These are phyloP conservation scores for Juncus effusus DNA, from an alignment of 176 grass and related monocot species.

Conservation along the genomic window DNA sequence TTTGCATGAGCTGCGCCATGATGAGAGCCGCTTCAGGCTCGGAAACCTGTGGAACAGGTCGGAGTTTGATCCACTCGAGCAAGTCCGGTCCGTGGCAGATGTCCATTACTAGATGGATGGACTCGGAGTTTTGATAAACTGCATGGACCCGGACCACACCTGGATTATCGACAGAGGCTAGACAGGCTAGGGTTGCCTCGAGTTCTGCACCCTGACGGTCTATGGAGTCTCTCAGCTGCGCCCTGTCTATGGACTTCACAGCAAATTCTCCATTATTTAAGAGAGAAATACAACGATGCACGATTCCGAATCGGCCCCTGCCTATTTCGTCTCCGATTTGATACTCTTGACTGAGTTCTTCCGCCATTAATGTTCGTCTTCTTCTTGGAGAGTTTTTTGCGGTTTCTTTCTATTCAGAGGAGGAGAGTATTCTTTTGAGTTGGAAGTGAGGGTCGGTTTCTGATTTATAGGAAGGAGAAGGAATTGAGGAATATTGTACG, in stretches of 20 bases:
- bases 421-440: no score
- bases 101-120: constrained; percentile 77
- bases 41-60: constrained; percentile 39
- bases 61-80: constrained; percentile 54
- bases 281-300: constrained; percentile 56
- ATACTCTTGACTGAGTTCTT: constrained; percentile 48
- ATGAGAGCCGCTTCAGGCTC: constrained; percentile 47
- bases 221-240: constrained; percentile 49
- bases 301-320: constrained; percentile 70
- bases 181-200: constrained; percentile 52
- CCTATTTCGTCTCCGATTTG: constrained; percentile 79
- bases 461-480: no score
- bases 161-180: constrained; percentile 51
- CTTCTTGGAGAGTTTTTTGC: not conserved
- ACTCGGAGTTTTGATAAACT: constrained; percentile 49
- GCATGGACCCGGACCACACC: constrained; percentile 53
- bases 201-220: constrained; percentile 56
- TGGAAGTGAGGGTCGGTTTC: no score
- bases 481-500: no score
- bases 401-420: not conserved
- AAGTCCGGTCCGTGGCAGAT: constrained; percentile 64
- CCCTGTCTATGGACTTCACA: constrained; percentile 73
- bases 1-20: constrained; percentile 50
- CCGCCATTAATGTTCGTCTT: constrained; percentile 39
- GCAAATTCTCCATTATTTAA: constrained; percentile 43